Conservation (phyloP, 495 filamentous ascomycete genomes). For the Aspergillus incahuasiensis region DNA sequence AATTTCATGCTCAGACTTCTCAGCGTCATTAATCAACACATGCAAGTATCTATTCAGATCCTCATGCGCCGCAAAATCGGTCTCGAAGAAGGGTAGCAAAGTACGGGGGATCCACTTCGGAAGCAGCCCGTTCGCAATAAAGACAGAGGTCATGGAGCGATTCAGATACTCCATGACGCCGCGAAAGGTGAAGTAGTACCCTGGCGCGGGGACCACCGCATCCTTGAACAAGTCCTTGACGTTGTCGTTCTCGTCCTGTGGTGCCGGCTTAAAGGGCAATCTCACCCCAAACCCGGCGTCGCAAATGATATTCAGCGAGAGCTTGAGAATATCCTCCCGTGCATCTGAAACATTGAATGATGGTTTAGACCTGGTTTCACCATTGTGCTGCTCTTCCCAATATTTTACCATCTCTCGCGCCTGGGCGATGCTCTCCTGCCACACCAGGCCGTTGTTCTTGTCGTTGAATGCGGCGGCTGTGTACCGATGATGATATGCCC, state of each 20-base stretch:
- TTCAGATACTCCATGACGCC: constrained; percentile 17
- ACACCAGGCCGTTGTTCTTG: constrained; percentile 43
- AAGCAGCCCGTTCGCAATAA: constrained; percentile 10
- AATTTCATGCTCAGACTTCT: background rate
- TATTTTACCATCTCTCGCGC: constrained; percentile 25
- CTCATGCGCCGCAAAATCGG: constrained; percentile 15
- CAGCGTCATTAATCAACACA: background rate
- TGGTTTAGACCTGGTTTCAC: background rate
- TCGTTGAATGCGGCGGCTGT: constrained; percentile 43
- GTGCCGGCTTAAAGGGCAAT: constrained; percentile 14
- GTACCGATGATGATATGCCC: constrained; percentile 44
- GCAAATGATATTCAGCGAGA: constrained; percentile 44
- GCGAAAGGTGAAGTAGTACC: constrained; percentile 21
- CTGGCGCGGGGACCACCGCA: constrained; percentile 8
- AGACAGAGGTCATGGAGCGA: constrained; percentile 4
- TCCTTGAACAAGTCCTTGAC: constrained; percentile 17
- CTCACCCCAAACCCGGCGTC: constrained; percentile 39
- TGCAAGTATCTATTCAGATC: constrained; percentile 15
- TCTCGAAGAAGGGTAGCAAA: constrained; percentile 17
- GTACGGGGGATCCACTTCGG: constrained; percentile 16
- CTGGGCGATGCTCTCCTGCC: constrained; percentile 32
- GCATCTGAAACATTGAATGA: constrained; percentile 5
- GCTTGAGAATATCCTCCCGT: constrained; percentile 34
- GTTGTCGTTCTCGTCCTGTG: background rate
- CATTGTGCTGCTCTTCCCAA: constrained; percentile 26